Percentiles rank a stretch among this genome's conserved stretches.
Conservation (phyloP, 441 rosid genomes). For the Monsonia emarginata region DNA sequence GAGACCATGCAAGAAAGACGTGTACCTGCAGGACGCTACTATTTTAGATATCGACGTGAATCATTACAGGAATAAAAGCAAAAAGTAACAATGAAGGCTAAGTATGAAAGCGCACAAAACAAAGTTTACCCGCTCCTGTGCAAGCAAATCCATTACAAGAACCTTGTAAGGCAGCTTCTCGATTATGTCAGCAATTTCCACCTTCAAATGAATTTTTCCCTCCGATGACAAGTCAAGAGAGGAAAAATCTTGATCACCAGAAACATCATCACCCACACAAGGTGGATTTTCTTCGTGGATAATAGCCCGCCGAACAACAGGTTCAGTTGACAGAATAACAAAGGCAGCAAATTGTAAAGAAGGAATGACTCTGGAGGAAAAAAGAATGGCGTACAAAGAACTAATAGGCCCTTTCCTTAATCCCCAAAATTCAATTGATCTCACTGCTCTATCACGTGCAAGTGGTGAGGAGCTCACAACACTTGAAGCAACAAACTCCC, state of each 20-base stretch:
- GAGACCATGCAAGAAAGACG: slow-evolving; percentile 73
- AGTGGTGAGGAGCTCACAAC: slow-evolving; percentile 49
- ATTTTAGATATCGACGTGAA: background rate
- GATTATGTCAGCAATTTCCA: slow-evolving; percentile 58
- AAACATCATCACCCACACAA: slow-evolving; percentile 29
- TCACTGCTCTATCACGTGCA: slow-evolving; percentile 74
- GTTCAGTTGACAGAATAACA: slow-evolving; percentile 66
- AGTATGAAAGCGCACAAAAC: slow-evolving; percentile 12
- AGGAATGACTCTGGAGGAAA: slow-evolving; percentile 57
- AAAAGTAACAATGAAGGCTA: background rate
- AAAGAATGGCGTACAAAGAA: slow-evolving; percentile 71
- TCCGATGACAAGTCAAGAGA: slow-evolving; percentile 37
- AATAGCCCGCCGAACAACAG: slow-evolving; percentile 61
- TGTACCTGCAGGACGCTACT: slow-evolving; percentile 45
- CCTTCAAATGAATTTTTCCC: slow-evolving; percentile 45
- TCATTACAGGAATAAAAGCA: background rate
- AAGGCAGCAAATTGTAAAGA: slow-evolving; percentile 76
- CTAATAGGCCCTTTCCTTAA: slow-evolving; percentile 65
- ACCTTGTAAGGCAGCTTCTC: slow-evolving; percentile 55
- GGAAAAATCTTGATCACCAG: slow-evolving; percentile 35
- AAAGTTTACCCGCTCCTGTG: slow-evolving; percentile 59
- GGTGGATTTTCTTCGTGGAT: slow-evolving; percentile 35
- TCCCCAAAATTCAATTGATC: slow-evolving; percentile 85
- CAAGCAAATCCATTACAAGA: slow-evolving; percentile 62
- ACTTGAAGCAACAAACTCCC: slow-evolving; percentile 72